A percentile compares a stretch with the other conserved stretches of the same genome.
phyloP scores from a whole-genome alignment of 768 basidiomycete species.

The Lactifluus echinatus region DNA sequence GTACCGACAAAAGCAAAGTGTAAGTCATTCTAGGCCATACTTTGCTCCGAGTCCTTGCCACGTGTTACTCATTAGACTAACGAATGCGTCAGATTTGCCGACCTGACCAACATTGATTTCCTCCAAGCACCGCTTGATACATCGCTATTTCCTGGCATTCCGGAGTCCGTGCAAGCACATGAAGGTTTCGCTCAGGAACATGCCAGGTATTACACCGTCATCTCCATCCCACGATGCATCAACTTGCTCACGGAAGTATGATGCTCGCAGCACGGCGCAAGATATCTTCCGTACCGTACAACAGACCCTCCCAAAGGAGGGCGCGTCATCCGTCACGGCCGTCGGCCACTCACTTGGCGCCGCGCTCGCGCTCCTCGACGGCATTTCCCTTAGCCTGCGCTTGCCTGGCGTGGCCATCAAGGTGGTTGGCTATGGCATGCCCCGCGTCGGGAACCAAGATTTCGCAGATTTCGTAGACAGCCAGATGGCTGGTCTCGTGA shows the following conservation, averaged over 20 bases:
- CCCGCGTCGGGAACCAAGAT: constrained; percentile 21
- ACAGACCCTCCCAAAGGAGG: neutral
- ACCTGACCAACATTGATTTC: constrained; percentile 38
- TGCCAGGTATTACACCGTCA: constrained; percentile 29
- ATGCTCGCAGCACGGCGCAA: neutral
- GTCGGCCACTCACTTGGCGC: constrained; percentile 20
- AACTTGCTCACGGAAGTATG: neutral
- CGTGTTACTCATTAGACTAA: neutral
- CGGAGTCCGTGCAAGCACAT: constrained; percentile 36
- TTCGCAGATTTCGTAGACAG: constrained; percentile 9
- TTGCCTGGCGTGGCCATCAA: constrained; percentile 17
- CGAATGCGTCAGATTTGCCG: constrained; percentile 25
- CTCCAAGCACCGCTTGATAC: constrained; percentile 29
- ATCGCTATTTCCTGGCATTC: constrained; percentile 43
- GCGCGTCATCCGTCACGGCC: constrained; percentile 1
- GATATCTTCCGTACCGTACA: neutral
- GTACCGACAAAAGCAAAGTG: constrained; percentile 29
- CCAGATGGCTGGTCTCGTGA: neutral
- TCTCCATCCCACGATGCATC: neutral
- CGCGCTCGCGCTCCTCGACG: constrained; percentile 24
- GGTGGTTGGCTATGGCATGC: constrained; percentile 23
- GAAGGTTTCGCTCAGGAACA: constrained; percentile 40
- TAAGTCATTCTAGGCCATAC: constrained; percentile 9
- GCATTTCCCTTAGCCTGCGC: constrained; percentile 21
- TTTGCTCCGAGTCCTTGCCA: neutral